Percentiles rank a stretch among this genome's conserved stretches.
Conservation (phyloP, 345 rosid species). For the Aquilaria malaccensis region DNA sequence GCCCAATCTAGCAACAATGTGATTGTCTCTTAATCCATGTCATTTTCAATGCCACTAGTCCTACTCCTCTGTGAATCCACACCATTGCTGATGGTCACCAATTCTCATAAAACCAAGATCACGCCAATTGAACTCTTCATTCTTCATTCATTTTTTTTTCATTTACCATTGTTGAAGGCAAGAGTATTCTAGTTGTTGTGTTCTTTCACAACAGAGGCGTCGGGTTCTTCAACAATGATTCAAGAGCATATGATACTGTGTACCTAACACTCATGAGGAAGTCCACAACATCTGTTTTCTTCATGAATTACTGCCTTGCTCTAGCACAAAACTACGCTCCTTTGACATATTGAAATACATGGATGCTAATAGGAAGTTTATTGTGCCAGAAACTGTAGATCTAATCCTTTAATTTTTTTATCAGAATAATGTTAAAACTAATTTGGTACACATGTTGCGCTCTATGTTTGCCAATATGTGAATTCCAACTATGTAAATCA, state of each 20-base stretch:
- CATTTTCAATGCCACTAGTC: too few species aligned
- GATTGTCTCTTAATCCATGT: too few species aligned
- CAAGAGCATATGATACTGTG: constrained; percentile 39
- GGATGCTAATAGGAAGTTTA: constrained; percentile 20
- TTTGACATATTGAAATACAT: constrained; percentile 52
- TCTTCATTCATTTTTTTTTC: constrained; percentile 38
- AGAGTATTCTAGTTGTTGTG: constrained; percentile 49
- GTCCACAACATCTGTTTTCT: constrained; percentile 47
- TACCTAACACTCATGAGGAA: constrained; percentile 54
- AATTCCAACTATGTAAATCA: constrained; percentile 24
- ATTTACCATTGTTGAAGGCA: constrained; percentile 18
- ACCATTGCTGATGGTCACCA: too few species aligned
- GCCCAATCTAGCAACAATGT: too few species aligned
- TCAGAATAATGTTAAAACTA: constrained; percentile 80
- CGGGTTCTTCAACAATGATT: constrained; percentile 46
- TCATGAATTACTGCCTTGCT: constrained; percentile 67
- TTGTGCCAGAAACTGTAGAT: constrained; percentile 53
- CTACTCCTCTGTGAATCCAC: too few species aligned
- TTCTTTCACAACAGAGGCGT: constrained; percentile 90
- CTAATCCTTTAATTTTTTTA: constrained; percentile 45
- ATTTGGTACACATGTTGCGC: constrained; percentile 69
- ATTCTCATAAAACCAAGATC: too few species aligned
- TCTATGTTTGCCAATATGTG: constrained; percentile 19
- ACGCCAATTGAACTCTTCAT: too few species aligned
- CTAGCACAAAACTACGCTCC: constrained; percentile 71